These are phyloP conservation scores for Pythium rhizo-oryzae DNA, from an alignment of 352 stramenopile species.

Conservation along the genomic window DNA sequence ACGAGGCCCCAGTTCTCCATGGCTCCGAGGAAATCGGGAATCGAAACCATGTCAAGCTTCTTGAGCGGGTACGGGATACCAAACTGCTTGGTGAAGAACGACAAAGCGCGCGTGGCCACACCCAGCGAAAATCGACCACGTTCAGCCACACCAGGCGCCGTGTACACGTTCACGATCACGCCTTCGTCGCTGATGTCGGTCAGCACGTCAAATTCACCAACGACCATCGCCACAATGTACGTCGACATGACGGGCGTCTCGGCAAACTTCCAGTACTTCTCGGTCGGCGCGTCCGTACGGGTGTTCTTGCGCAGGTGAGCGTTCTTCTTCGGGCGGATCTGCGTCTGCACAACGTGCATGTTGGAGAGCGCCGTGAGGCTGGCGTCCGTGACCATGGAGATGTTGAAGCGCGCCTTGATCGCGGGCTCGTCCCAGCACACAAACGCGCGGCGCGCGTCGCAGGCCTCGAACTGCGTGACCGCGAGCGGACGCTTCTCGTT, in stretches of 20 bases:
- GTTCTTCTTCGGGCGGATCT: slow-evolving; percentile 60
- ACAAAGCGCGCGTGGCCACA: slow-evolving; percentile 59
- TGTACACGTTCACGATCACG: slow-evolving; percentile 96
- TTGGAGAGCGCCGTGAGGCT: slow-evolving; percentile 95
- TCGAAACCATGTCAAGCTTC: slow-evolving; percentile 98
- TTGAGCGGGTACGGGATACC: slow-evolving; percentile 95
- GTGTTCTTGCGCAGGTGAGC: slow-evolving; percentile 52
- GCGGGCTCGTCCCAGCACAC: slow-evolving; percentile 98
- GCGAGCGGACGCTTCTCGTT: slow-evolving; percentile 93
- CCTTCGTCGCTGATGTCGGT: slow-evolving; percentile 88
- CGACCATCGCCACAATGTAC: slow-evolving; percentile 96
- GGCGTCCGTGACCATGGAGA: slow-evolving; percentile 92
- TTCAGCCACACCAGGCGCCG: slow-evolving; percentile 89
- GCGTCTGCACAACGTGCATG: slow-evolving; percentile 93
- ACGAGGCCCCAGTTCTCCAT: slow-evolving; percentile 97
- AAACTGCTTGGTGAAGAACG: slow-evolving; percentile 76
- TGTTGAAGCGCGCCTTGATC: slow-evolving; percentile 94
- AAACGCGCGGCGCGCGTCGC: slow-evolving; percentile 93
- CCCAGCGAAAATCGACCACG: slow-evolving; percentile 92
- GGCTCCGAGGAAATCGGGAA: slow-evolving; percentile 95
- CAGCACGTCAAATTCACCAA: slow-evolving; percentile 97
- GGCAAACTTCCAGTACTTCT: slow-evolving; percentile 89
- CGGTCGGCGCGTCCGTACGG: slow-evolving; percentile 41
- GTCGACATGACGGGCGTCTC: slow-evolving; percentile 97
- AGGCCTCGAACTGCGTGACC: slow-evolving; percentile 84